Base-by-base conservation (phyloP, 129 eudicot genomes). In the Daucus carota region DNA sequence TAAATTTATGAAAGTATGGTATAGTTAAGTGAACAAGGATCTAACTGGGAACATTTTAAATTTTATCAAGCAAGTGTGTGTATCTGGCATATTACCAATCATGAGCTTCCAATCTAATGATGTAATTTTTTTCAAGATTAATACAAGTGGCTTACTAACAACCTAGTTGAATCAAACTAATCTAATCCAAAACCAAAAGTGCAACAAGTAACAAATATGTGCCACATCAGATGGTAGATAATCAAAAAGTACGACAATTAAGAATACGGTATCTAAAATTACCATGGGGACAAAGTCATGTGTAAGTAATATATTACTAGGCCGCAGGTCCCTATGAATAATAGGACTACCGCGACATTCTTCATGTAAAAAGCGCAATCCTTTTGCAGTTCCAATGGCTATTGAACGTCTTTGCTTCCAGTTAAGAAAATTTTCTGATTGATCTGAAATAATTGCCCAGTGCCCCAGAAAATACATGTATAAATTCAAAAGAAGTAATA, bases 231-330 rank as follows among this genome's bases (percentile, higher is more conserved):
- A 8, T 10, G 20, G 17, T 22, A 70, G 8, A 38, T 34, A 38
- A 40, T 70, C 48, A 4, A 38, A 70, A 67, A 18, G 1, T 40
- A n/a, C 26, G 15, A n/a, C 50, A 65, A 40, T 13, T 29, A 79
- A 68, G 63, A 42, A 52, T 41, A 54, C 0, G 43, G 71, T 50
- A 45, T 14, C 43, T 60, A 70, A 73, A 75, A 60, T 80, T 77
- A 91, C 93, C 97, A 91, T 91, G 28, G 97, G 90, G 54, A 91
- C 97, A 79, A 80, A 92, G 80, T 92, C 97, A 81, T 87, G 96
- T 31, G 97, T 92, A 65, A 92, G 87, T 82, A 92, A 75, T 77
- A 92, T 84, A 84, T 92, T 92, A 82, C 90, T 89, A 70, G 97
- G 97, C 44, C 96, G 83, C 84, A 92, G 81, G 78, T 92, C 97